Evolutionary conservation across 495 filamentous ascomycete genomes (phyloP).

Genomic region (Aspergillus indologenus): DNA sequence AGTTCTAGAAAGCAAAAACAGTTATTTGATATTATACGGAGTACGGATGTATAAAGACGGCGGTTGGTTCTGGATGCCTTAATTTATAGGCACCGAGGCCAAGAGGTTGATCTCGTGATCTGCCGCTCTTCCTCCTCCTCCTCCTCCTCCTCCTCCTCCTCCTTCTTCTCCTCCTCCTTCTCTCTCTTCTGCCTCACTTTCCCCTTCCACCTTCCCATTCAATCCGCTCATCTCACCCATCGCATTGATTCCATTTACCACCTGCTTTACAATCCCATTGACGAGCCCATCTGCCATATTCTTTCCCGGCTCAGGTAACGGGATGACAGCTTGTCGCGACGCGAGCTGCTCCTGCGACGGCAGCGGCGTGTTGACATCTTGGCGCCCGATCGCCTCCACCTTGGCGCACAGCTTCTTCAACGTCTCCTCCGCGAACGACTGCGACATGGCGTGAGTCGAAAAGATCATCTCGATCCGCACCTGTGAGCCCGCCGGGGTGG

Average conservation of each 20-base stretch:
- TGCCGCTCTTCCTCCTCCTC: not conserved
- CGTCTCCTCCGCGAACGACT: slow-evolving; percentile 7
- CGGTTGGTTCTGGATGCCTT: too few species aligned
- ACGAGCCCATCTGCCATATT: not conserved
- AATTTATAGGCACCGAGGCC: slow-evolving; percentile 9
- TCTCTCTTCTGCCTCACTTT: not conserved
- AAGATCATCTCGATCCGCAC: slow-evolving; percentile 19
- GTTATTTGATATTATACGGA: too few species aligned
- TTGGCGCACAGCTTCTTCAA: slow-evolving; percentile 7
- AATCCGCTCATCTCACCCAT: not conserved
- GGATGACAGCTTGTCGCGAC: not conserved
- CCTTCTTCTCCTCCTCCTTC: not conserved
- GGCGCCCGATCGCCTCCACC: slow-evolving; percentile 13
- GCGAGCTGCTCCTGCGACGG: slow-evolving; percentile 1
- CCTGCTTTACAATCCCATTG: not conserved
- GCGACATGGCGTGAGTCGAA: slow-evolving; percentile 12
- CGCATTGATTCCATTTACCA: slow-evolving; percentile 7
- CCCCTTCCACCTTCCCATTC: not conserved
- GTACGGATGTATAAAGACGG: too few species aligned
- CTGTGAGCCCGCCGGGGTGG: slow-evolving; percentile 9
- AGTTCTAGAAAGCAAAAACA: too few species aligned
- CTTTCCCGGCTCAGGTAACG: slow-evolving; percentile 2
- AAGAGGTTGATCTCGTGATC: slow-evolving; percentile 6
- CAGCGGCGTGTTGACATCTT: slow-evolving; percentile 11
- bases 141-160: not conserved